Conservation (phyloP, 306 rosid genomes). For the Vigna mungo region DNA sequence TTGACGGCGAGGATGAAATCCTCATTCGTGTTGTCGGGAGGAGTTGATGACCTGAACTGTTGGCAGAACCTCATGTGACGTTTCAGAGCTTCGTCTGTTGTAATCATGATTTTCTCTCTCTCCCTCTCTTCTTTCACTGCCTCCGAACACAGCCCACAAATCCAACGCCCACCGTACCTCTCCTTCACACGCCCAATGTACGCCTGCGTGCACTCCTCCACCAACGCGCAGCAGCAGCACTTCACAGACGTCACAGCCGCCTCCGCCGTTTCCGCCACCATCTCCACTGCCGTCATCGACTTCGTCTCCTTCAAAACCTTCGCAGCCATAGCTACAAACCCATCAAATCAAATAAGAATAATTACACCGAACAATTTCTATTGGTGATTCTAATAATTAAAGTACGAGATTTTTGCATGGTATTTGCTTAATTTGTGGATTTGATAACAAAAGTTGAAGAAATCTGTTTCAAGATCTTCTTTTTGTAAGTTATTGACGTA, state of each 20-base stretch:
- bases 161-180: conserved; percentile 72
- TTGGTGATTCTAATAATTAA: too few species aligned
- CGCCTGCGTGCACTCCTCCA: conserved; percentile 78
- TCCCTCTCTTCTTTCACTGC: conserved; percentile 74
- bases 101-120: conserved; percentile 39
- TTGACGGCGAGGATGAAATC: conserved; percentile 68
- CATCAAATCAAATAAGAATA: not conserved
- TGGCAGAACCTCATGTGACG: conserved; percentile 63
- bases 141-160: conserved; percentile 82
- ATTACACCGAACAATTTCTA: not conserved
- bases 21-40: conserved; percentile 44
- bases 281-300: conserved; percentile 37
- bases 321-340: not conserved
- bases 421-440: not conserved
- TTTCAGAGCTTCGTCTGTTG: conserved; percentile 67
- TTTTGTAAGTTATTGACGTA: too few species aligned
- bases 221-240: conserved; percentile 76
- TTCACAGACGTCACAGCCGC: conserved; percentile 48
- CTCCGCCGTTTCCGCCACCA: conserved; percentile 30
- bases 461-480: too few species aligned
- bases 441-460: too few species aligned
- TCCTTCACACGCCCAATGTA: conserved; percentile 68
- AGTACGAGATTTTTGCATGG: not conserved
- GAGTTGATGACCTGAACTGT: conserved; percentile 62
- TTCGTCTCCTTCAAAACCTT: conserved; percentile 43